Evolutionary conservation across 2,329 filamentous ascomycete genomes (phyloP).

Genomic region (Neonectria faginata): DNA sequence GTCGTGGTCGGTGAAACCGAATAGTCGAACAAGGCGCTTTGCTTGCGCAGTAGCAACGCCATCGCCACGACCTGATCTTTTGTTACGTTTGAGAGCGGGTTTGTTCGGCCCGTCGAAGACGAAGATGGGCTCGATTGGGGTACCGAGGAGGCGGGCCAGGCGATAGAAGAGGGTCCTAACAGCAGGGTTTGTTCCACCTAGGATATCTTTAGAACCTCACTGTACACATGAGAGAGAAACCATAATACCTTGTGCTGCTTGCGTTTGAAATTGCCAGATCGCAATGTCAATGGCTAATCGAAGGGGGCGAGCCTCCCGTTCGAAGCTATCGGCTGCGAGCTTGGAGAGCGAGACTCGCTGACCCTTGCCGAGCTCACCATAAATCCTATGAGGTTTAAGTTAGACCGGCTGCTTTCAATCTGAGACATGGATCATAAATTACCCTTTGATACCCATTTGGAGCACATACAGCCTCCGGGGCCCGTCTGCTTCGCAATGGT

Average conservation of each 20-base stretch:
- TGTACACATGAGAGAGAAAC: neutral
- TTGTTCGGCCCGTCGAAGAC: slow-evolving; percentile 91
- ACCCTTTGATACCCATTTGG: slow-evolving; percentile 76
- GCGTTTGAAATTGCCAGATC: slow-evolving; percentile 97
- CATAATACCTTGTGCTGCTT: slow-evolving; percentile 76
- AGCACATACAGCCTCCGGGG: slow-evolving; percentile 26
- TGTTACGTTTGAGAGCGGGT: slow-evolving; percentile 89
- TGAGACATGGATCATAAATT: slow-evolving; percentile 53
- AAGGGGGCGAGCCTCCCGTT: slow-evolving; percentile 74
- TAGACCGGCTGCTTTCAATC: neutral
- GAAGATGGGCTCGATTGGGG: slow-evolving; percentile 88
- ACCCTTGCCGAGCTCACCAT: slow-evolving; percentile 87
- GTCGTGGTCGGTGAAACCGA: slow-evolving; percentile 85
- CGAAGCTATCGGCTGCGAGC: slow-evolving; percentile 81
- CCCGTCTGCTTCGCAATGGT: slow-evolving; percentile 18
- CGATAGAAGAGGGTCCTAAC: slow-evolving; percentile 94
- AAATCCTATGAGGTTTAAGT: slow-evolving; percentile 70
- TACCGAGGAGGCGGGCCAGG: slow-evolving; percentile 78
- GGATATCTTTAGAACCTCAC: slow-evolving; percentile 20
- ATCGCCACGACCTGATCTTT: slow-evolving; percentile 74
- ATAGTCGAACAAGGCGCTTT: slow-evolving; percentile 85
- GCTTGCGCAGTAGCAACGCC: slow-evolving; percentile 78
- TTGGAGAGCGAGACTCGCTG: slow-evolving; percentile 84
- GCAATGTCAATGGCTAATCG: slow-evolving; percentile 93
- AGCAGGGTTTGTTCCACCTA: slow-evolving; percentile 88